Evolutionary conservation across 306 rosid genomes (phyloP), one percentile per base, ranked within the genome.

Genomic region (Glycyrrhiza uralensis): DNA sequence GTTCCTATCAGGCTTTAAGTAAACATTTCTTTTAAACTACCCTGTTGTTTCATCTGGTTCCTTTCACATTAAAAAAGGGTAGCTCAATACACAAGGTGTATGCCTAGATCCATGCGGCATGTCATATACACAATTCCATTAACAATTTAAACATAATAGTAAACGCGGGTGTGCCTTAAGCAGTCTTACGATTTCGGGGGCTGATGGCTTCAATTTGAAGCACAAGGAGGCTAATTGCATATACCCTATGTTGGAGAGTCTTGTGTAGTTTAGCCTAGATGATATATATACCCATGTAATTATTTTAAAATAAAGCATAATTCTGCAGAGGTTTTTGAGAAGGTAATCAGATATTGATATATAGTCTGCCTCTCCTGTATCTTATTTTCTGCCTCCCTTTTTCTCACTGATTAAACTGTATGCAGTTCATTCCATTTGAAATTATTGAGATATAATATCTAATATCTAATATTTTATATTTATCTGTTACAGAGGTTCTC

Each of bases 401-500:
- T 66, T 52, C 33, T 50, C 6, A 3, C 24, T 7, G 26, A 63
- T 50, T 24, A 46, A 35, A 29, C 22, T 56, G 11, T 23, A 19
- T 22, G 42, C n/a, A 36, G 7, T 26, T 7, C 10, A 11, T 35
- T 32, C 22, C 19, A n/a, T 49, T 19, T 61, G 51, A 14, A 60
- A 24, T 49, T 15, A n/a, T 24, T 69, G 75, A 36, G 49, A 13
- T 17, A 22, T 57, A 10, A n/a, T 41, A 22, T 72, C 66, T 57
- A 10, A n/a, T 41, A 22, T 72, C 66, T 66, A 72, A 38, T 44
- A 42, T 20, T 13, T 46, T 17, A 14, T 71, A 55, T 69, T 80
- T 74, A 10, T 81, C 32, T 29, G 64, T 51, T 55, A 45, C 92
- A 92, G 98, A 92, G 90, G 89, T 92, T 49, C 91, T 88, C 50